Base-by-base conservation (phyloP, 768 basidiomycete genomes). In the Chiua virens region DNA sequence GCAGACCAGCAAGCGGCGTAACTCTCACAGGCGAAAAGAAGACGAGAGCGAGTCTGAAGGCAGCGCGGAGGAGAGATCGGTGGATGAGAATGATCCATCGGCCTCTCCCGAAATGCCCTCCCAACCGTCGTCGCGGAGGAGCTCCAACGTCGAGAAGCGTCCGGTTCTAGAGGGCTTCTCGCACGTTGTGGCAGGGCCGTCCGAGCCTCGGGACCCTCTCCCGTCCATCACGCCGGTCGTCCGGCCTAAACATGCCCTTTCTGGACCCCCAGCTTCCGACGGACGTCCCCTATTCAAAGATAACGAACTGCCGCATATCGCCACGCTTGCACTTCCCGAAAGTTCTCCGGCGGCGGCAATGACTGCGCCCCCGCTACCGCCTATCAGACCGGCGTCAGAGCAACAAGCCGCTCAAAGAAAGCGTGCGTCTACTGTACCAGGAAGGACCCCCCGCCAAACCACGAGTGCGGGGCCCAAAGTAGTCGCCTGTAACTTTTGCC, bases 401-500 rank as follows among this genome's bases (percentile, higher is more conserved):
- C 78, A 82, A 58, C 83, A 85, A 65, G 80, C 83, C 47, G 80
- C 81, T 23, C 82, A 83, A 67, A 74, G 88, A 60, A 84, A 83
- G 64, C 82, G 88, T 43, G 79, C 86, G 14, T 79, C 85, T 8
- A 86, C 87, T 8, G 78, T 86, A 13, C 83, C 83, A 41, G 84
- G 79, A 36, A 85, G 83, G 62, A 79, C 71, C 51, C 75, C 72
- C 47, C 81, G 83, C 55, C 76, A 79, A 60, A 70, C 75, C 43
- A 81, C 82, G 32, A 84, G 77, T 51, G 87, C 87, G 45, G 89
- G 89, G 11, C 87, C 89, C 41, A 92, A 92, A 64, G 86, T 91
- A 13, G 89, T 92, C 21, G 90, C 90, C 15, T 92, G 90, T 71
- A 90, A 92, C 69, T 89, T 89, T 65, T 92, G 90, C 70, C 80